Percentiles rank a stretch among this genome's conserved stretches.
Evolutionary conservation across 225 moss, liverwort and hornwort species (phyloP).

Genomic region (Pseudisothecium myosuroides): DNA sequence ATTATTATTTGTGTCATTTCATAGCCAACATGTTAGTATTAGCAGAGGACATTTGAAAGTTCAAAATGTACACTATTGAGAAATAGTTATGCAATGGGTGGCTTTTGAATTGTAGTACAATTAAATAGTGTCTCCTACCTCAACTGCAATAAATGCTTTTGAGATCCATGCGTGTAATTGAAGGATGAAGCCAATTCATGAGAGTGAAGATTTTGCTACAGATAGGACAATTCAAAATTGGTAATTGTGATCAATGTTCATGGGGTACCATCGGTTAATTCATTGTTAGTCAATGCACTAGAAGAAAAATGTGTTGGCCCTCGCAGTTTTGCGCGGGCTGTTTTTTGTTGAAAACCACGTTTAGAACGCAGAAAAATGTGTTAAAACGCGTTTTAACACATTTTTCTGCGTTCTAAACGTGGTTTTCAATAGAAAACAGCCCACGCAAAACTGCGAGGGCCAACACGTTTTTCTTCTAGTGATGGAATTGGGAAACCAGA

Average conservation of each 20-base stretch:
- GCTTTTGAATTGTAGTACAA: background rate
- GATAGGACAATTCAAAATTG: fast-evolving
- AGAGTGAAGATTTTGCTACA: background rate
- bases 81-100: fast-evolving
- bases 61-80: fast-evolving
- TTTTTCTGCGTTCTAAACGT: no score
- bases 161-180: fast-evolving
- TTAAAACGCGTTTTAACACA: no score
- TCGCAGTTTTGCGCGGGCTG: no score
- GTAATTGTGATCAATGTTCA: background rate
- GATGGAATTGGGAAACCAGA: no score
- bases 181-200: background rate
- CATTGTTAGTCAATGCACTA: background rate
- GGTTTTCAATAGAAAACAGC: no score
- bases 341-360: no score
- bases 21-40: no score
- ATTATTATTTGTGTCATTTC: background rate
- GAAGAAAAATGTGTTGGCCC: no score
- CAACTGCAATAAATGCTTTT: background rate
- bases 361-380: no score
- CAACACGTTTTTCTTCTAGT: no score
- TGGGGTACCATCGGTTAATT: fast-evolving
- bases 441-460: no score
- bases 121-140: background rate
- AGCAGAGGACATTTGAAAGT: background rate